phyloP scores from a whole-genome alignment of 345 rosid species.

The Toxicodendron radicans region DNA sequence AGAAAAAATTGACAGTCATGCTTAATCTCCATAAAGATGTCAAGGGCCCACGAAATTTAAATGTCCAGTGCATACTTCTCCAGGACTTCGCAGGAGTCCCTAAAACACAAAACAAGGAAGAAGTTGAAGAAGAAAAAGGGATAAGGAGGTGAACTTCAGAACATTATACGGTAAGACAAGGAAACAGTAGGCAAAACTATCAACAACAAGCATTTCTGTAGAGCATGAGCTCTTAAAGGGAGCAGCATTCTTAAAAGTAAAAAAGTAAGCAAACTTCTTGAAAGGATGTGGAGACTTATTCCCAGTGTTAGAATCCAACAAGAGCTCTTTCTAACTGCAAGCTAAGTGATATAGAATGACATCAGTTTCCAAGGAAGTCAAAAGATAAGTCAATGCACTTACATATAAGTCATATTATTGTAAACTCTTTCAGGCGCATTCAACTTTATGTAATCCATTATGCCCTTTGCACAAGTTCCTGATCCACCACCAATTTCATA shows the following conservation, averaged over 20 bases:
- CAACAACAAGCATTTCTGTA: background rate
- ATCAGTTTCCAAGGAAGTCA: slow-evolving; percentile 4
- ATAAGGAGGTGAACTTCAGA: background rate
- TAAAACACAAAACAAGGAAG: background rate
- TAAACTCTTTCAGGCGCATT: slow-evolving; percentile 92
- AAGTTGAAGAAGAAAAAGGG: background rate
- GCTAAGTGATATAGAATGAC: background rate
- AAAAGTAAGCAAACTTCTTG: background rate
- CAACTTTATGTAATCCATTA: slow-evolving; percentile 93
- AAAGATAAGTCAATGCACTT: slow-evolving; percentile 34
- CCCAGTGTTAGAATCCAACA: background rate
- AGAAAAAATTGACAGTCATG: too few relatives aligned
- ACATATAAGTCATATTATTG: slow-evolving; percentile 87
- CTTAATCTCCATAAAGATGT: too few relatives aligned
- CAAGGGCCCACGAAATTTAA: too few relatives aligned
- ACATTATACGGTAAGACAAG: background rate
- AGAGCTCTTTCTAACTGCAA: background rate
- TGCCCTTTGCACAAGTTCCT: slow-evolving; percentile 92
- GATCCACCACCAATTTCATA: slow-evolving; percentile 99
- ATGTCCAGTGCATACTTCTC: too few relatives aligned
- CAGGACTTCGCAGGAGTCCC: too few relatives aligned
- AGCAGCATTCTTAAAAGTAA: background rate
- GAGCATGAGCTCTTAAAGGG: background rate
- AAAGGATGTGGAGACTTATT: background rate
- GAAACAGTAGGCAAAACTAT: background rate